phyloP scores from a whole-genome alignment of 1,284 basidiomycete species.

The Cutaneotrichosporon sp. region DNA sequence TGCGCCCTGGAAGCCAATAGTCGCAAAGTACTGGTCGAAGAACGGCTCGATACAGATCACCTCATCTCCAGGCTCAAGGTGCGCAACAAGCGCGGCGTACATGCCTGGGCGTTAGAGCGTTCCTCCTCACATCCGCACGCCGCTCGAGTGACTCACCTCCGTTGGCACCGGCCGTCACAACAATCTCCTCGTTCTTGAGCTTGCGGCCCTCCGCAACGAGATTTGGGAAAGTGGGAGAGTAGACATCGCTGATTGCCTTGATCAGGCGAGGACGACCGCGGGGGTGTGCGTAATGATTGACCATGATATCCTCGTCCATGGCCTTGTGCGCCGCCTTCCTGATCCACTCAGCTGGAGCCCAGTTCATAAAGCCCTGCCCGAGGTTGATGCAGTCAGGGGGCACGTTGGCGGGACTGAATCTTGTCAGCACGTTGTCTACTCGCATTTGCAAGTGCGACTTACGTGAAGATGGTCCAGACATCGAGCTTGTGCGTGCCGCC shows the following conservation, averaged over 20 bases:
- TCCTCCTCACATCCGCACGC: not conserved
- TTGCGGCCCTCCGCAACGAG: constrained; percentile 57
- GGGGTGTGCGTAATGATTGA: constrained; percentile 88
- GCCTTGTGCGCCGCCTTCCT: constrained; percentile 69
- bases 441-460: too few species aligned
- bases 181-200: constrained; percentile 83
- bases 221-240: constrained; percentile 57
- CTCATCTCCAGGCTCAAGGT: constrained; percentile 84
- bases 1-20: constrained; percentile 87
- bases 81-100: constrained; percentile 83
- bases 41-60: constrained; percentile 98
- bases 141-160: constrained; percentile 58
- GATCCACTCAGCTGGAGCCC: constrained; percentile 75
- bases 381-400: constrained; percentile 84
- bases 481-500: constrained; percentile 57
- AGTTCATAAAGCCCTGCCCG: constrained; percentile 88
- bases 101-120: constrained; percentile 57
- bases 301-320: constrained; percentile 58
- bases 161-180: constrained; percentile 93
- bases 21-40: constrained; percentile 94
- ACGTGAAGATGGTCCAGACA: constrained; percentile 94
- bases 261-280: constrained; percentile 78
- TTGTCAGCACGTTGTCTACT: too few species aligned
- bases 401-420: constrained; percentile 74
- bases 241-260: constrained; percentile 75